Base-by-base conservation (phyloP, 2,329 filamentous ascomycete species). In the Stagonosporopsis chrysanthemi region DNA sequence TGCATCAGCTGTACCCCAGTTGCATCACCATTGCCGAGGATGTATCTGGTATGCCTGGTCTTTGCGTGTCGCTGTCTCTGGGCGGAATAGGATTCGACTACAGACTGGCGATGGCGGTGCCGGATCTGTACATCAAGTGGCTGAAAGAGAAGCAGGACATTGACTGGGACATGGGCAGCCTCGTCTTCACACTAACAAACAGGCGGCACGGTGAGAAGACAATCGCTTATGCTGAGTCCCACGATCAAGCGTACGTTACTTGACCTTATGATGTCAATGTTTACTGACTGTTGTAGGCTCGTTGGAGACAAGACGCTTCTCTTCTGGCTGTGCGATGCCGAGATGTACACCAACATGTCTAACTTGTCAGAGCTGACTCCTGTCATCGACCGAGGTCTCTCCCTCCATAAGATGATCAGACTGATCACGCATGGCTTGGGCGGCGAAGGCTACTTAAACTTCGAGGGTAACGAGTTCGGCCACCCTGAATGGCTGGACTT, bases 401-500 rank as follows among this genome's bases (percentile, higher is more conserved):
- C 91, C 4, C 81, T 99, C 35, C 95, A 99, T 84, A 99, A 99
- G 82, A 90, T 99, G 90, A 97, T 99, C 70, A 90, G 95, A 14
- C 86, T 99, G 15, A 81, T 99, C 62, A 98, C 95, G 1, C 94
- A 99, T 74, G 86, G 84, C 39, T 85, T 99, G 15, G 95, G 95
- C 57, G 95, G 95, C 52, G 95, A 99, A 78, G 95, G 94, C 36
- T 99, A 97, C 73, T 89, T 99, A 50, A 99, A 98, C 81, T 99
- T 99, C 69, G 93, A 97, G 79, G 95, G 95, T 60, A 99, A 99
- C 77, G 95, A 99, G 78, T 99, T 99, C 72, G 95, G 95, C 0
- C 95, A 99, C 74, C 95, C 95, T 0, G 95, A 99, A 78, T 99
- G 95, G 95, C 90, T 99, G 36, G 95, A 99, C 77, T 99, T 99